phyloP scores from a whole-genome alignment of 2,329 filamentous ascomycete genomes.

The Ophiocordyceps polyrhachis-furcata region DNA sequence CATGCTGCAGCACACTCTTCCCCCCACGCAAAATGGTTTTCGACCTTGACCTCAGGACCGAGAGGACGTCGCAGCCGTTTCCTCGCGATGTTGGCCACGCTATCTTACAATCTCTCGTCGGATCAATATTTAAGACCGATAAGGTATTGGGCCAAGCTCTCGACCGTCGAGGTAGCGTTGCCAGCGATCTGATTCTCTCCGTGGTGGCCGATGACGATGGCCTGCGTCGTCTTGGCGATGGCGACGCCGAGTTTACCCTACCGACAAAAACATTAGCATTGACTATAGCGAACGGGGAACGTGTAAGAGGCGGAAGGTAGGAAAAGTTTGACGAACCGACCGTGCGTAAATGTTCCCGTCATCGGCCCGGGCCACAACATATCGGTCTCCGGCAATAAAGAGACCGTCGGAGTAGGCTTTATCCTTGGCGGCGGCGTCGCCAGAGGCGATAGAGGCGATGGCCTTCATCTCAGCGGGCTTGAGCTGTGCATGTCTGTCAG shows the following conservation, averaged over 20 bases:
- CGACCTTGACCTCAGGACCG: not conserved
- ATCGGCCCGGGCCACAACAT: constrained; percentile 56
- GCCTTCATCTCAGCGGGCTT: constrained; percentile 37
- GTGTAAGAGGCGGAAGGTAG: not conserved
- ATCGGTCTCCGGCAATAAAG: constrained; percentile 59
- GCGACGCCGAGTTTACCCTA: constrained; percentile 62
- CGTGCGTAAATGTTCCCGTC: constrained; percentile 70
- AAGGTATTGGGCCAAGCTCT: constrained; percentile 75
- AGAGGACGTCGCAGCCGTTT: not conserved
- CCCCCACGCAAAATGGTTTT: not conserved
- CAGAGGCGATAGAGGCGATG: constrained; percentile 32
- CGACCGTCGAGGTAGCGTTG: constrained; percentile 60
- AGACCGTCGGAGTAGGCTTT: constrained; percentile 55
- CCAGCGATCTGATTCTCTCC: constrained; percentile 53
- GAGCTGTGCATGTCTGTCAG: constrained; percentile 8
- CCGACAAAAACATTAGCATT: not conserved
- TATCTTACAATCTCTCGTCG: constrained; percentile 12
- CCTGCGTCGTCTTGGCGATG: constrained; percentile 73
- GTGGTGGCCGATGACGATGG: constrained; percentile 80
- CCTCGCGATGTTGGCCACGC: constrained; percentile 1
- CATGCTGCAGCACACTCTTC: constrained; percentile 1
- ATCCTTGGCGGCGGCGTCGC: constrained; percentile 31
- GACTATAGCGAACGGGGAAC: not conserved
- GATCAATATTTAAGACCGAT: constrained; percentile 53
- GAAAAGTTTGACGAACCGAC: constrained; percentile 38